Evolutionary conservation across 1,284 basidiomycete species (phyloP).

Genomic region (Gymnopus androsaceus): DNA sequence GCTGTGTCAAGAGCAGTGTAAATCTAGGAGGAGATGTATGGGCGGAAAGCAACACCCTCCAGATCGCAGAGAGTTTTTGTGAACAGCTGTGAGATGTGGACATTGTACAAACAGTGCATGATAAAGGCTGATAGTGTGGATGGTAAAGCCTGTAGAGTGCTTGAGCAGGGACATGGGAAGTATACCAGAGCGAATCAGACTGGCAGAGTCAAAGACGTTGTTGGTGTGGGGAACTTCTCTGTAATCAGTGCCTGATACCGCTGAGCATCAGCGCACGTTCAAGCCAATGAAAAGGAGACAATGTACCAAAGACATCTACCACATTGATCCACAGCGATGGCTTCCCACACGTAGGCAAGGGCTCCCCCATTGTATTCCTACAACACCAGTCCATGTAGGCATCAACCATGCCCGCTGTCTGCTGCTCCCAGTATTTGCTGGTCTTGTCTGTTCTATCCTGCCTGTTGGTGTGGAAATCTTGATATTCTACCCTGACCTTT

Average conservation of each 20-base stretch:
- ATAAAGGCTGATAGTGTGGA: background rate
- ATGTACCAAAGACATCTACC: no score
- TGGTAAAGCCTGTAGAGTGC: background rate
- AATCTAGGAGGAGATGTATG: no score
- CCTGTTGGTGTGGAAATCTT: no score
- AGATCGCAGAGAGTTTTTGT: no score
- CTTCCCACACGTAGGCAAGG: no score
- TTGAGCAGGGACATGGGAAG: conserved; percentile 2
- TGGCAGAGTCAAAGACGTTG: background rate
- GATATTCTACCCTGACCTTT: no score
- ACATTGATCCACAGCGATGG: no score
- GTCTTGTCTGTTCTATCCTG: no score
- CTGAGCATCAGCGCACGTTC: background rate
- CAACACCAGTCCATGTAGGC: conserved; percentile 5
- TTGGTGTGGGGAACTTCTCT: background rate
- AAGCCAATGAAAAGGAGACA: background rate
- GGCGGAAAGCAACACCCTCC: no score
- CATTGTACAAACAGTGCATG: conserved; percentile 8
- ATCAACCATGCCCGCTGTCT: background rate
- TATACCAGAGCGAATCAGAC: background rate
- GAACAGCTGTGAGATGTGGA: background rate
- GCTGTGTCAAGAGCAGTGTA: no score
- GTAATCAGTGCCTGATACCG: background rate
- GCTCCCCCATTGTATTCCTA: background rate
- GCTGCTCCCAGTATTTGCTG: background rate